A percentile compares a stretch with the other conserved stretches of the same genome.
phyloP scores from a whole-genome alignment of 345 rosid genomes.

The Geranium brycei region DNA sequence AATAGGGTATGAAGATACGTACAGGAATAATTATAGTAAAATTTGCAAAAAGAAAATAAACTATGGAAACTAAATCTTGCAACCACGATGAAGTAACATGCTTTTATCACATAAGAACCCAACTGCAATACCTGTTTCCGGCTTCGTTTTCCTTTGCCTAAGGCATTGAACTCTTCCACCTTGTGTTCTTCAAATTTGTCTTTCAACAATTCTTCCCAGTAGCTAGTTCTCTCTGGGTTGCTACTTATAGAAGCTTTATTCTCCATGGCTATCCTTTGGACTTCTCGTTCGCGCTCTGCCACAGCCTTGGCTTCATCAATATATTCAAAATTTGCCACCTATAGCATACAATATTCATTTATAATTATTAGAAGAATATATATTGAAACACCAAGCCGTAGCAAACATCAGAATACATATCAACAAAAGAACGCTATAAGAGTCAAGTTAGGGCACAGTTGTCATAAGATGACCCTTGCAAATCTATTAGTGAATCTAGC shows the following conservation, averaged over 20 bases:
- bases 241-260: slow-evolving; percentile 27
- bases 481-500: too few relatives aligned
- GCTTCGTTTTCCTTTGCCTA: slow-evolving; percentile 94
- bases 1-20: too few relatives aligned
- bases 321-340: slow-evolving; percentile 98
- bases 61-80: not conserved
- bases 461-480: not conserved
- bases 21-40: not conserved
- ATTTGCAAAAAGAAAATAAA: too few relatives aligned
- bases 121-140: slow-evolving; percentile 66
- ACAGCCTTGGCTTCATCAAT: slow-evolving; percentile 71
- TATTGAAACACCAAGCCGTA: not conserved
- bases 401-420: not conserved
- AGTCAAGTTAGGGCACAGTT: not conserved
- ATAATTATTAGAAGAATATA: too few relatives aligned
- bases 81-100: not conserved
- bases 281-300: slow-evolving; percentile 38
- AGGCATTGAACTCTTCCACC: slow-evolving; percentile 66
- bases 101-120: not conserved
- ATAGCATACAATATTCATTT: slow-evolving; percentile 11
- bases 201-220: slow-evolving; percentile 88
- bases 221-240: slow-evolving; percentile 58
- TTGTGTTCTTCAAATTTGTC: slow-evolving; percentile 72
- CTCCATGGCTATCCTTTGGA: slow-evolving; percentile 48
- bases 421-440: not conserved